Evolutionary conservation across 2,329 filamentous ascomycete genomes (phyloP).

Genomic region (Sarocladiaceae sp.): DNA sequence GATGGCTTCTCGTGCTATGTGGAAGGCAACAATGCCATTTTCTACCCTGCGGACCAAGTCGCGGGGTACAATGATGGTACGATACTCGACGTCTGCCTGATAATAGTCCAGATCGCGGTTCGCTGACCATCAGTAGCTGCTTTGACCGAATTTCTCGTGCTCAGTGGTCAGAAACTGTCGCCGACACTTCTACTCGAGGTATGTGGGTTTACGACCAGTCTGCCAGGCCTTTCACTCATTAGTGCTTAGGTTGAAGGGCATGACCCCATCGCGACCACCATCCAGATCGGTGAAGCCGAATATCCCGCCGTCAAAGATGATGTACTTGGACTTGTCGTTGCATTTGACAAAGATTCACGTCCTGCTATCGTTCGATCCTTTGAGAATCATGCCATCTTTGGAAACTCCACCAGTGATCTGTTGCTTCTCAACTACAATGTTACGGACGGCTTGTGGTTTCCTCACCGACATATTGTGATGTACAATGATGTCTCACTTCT

Average conservation of each 20-base stretch:
- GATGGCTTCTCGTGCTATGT: constrained; percentile 11
- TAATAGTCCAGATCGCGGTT: too few species aligned
- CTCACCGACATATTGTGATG: constrained; percentile 7
- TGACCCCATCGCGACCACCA: neutral
- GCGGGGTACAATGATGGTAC: neutral
- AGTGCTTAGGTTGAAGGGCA: neutral
- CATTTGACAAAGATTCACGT: neutral
- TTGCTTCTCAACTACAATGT: constrained; percentile 13
- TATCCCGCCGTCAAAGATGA: neutral
- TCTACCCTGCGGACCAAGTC: constrained; percentile 2
- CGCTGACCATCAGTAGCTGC: neutral
- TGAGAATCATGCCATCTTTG: constrained; percentile 13
- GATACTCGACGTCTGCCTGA: too few species aligned
- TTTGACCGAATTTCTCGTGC: constrained; percentile 10
- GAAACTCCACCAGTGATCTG: constrained; percentile 12
- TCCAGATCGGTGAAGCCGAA: neutral
- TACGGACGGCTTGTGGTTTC: constrained; percentile 12
- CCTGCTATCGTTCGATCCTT: constrained; percentile 11
- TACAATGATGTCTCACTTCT: constrained; percentile 10
- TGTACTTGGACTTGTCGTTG: neutral
- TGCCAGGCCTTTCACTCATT: neutral
- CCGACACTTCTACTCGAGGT: constrained; percentile 10
- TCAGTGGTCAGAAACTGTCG: constrained; percentile 11
- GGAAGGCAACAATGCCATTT: constrained; percentile 9
- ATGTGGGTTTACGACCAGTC: constrained; percentile 1